Evolutionary conservation across 2,329 filamentous ascomycete genomes (phyloP).

Genomic region (Beauveria caledonica): DNA sequence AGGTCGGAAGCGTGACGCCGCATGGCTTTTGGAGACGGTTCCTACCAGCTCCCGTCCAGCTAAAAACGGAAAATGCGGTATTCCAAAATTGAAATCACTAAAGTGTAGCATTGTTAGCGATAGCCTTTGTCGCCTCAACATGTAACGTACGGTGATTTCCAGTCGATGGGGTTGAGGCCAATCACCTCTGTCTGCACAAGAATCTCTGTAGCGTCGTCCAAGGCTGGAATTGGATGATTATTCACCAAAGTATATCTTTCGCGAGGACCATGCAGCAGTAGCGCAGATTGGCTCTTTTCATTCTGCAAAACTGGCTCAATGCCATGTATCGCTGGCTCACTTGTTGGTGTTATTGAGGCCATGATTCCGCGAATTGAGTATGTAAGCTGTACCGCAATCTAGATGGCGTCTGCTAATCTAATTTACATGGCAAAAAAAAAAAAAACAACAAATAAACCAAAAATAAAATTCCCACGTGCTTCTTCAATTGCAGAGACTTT

Average conservation of each 20-base stretch:
- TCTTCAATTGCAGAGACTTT: neutral
- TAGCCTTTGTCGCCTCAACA: neutral
- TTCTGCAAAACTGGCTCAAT: neutral
- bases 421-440: no score
- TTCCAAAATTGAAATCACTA: constrained; percentile 58
- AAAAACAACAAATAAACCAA: no score
- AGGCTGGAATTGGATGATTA: constrained; percentile 36
- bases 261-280: neutral
- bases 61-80: constrained; percentile 59
- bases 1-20: constrained; percentile 39
- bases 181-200: constrained; percentile 57
- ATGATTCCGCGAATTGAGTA: neutral
- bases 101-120: neutral
- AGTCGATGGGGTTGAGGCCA: constrained; percentile 70
- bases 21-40: neutral
- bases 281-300: neutral
- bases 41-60: constrained; percentile 44
- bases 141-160: constrained; percentile 58
- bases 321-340: neutral
- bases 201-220: constrained; percentile 37
- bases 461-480: neutral
- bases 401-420: no score
- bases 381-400: no score
- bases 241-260: neutral
- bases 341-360: neutral